Evolutionary conservation across 768 basidiomycete species (phyloP), one percentile per base, ranked within the genome.

Genomic region (Brasilioporus rufonigricans): DNA sequence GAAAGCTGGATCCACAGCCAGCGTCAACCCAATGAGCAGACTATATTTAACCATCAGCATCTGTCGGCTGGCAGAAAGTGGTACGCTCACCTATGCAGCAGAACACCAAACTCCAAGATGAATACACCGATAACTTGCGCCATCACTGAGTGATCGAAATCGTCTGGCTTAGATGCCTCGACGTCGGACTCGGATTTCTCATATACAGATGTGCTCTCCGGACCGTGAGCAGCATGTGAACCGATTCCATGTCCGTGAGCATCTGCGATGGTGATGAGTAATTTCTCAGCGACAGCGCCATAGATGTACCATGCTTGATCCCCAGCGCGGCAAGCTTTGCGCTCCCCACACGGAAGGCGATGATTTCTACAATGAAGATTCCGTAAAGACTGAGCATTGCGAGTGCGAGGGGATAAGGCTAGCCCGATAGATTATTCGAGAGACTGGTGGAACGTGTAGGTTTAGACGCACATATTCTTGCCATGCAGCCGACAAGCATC

Each of bases 61-160:
- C 32, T 38, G 13, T 36, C 36, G 31, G 33, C 32, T 10, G 19
- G 0, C 10, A 23, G 32, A 35, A 13, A 48, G 29, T 40, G 31
- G 35, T 11, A 8, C 24, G 3, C 43, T 27, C 50, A 82, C 85
- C 87, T 90, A 65, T 95, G 94, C 31, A 98, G 71, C 6, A 93
- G 69, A 29, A 98, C 92, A 62, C 96, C 96, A 63, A 97, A 96
- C 67, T 99, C 96, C 44, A 99, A 77, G 54, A 98, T 94, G 32
- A 82, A 91, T 44, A 99, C 80, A 14, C 93, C 94, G 44, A 97
- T 77, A 35, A 94, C 71, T 68, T 95, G 93, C 3, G 91, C 85
- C 10, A 74, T 52, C 3, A 81, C 72, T 19, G 74, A 73, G 36
- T 84, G 78, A 45, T 76, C 70, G 4, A 70, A 64, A 31, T 61